phyloP scores from a whole-genome alignment of 1,284 basidiomycete genomes.

The Rhizoctonia solani region DNA sequence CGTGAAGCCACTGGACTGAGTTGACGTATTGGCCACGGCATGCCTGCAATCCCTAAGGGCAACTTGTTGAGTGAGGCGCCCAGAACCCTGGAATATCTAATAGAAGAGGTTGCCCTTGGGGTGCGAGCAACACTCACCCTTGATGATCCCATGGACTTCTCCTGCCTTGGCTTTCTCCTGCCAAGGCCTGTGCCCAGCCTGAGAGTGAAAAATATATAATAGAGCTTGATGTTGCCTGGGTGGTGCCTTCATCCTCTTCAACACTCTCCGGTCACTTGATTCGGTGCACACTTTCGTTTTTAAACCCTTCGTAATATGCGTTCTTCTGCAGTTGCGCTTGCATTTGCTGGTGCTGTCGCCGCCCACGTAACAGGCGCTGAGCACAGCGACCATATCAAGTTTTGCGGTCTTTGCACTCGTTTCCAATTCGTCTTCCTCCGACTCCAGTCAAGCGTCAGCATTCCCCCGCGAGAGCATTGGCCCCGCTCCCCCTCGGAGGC shows the following conservation, averaged over 20 bases:
- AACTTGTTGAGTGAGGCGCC: too few relatives aligned
- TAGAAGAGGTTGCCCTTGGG: too few relatives aligned
- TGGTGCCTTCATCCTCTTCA: background rate
- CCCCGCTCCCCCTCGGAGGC: conserved; percentile 13
- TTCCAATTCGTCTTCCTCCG: conserved; percentile 30
- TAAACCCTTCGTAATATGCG: conserved; percentile 23
- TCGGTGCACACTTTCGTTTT: conserved; percentile 22
- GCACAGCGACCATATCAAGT: conserved; percentile 20
- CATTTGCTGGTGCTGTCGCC: conserved; percentile 6
- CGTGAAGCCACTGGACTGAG: background rate
- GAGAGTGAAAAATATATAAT: background rate
- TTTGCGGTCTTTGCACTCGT: conserved; percentile 33
- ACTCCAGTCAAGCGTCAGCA: conserved; percentile 22
- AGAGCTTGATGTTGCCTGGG: background rate
- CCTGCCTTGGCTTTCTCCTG: too few relatives aligned
- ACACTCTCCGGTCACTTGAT: background rate
- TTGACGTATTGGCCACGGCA: too few relatives aligned
- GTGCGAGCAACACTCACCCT: background rate
- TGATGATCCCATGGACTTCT: too few relatives aligned
- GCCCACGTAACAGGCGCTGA: background rate
- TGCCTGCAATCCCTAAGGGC: too few relatives aligned
- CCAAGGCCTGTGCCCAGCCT: background rate
- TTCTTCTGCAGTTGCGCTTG: conserved; percentile 3
- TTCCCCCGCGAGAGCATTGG: conserved; percentile 29
- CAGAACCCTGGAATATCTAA: too few relatives aligned